Evolutionary conservation across 352 stramenopile genomes (phyloP).

Genomic region (Globisporangium megalacanthum): DNA sequence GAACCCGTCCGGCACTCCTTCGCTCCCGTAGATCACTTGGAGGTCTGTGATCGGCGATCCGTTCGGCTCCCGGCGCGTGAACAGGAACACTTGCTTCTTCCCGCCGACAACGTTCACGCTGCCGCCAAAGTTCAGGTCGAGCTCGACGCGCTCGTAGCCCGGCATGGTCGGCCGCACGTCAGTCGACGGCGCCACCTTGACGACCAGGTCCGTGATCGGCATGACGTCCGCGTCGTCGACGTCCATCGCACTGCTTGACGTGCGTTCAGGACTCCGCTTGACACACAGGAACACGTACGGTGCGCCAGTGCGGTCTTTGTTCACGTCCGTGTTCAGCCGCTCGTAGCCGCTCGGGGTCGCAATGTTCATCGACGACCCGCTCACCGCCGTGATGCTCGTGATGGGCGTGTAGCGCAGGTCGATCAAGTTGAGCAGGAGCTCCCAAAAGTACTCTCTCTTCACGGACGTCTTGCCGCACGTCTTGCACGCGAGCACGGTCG

Average conservation of each 20-base stretch:
- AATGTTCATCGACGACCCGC: constrained; percentile 66
- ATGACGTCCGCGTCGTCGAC: constrained; percentile 25
- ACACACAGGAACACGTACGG: constrained; percentile 85
- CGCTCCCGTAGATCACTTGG: constrained; percentile 72
- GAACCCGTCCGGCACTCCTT: constrained; percentile 81
- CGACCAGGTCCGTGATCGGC: constrained; percentile 76
- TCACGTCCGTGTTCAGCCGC: constrained; percentile 77
- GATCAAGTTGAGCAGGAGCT: constrained; percentile 87
- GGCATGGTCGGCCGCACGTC: constrained; percentile 58
- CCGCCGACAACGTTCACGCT: constrained; percentile 27
- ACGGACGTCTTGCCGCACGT: constrained; percentile 74
- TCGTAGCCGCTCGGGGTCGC: constrained; percentile 61
- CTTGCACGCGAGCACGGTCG: constrained; percentile 81
- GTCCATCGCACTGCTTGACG: constrained; percentile 21
- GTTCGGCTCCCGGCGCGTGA: constrained; percentile 64
- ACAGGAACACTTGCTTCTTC: constrained; percentile 87
- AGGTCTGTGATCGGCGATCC: constrained; percentile 84
- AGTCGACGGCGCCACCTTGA: constrained; percentile 53
- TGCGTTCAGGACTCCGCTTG: constrained; percentile 56
- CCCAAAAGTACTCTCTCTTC: constrained; percentile 87
- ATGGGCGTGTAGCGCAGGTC: constrained; percentile 86
- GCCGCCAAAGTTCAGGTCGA: constrained; percentile 78
- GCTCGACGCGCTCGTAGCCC: constrained; percentile 74
- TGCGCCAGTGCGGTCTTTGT: constrained; percentile 72
- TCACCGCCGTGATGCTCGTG: constrained; percentile 70